Evolutionary conservation across 2,329 filamentous ascomycete species (phyloP).

Genomic region (Calonectria honghensis): DNA sequence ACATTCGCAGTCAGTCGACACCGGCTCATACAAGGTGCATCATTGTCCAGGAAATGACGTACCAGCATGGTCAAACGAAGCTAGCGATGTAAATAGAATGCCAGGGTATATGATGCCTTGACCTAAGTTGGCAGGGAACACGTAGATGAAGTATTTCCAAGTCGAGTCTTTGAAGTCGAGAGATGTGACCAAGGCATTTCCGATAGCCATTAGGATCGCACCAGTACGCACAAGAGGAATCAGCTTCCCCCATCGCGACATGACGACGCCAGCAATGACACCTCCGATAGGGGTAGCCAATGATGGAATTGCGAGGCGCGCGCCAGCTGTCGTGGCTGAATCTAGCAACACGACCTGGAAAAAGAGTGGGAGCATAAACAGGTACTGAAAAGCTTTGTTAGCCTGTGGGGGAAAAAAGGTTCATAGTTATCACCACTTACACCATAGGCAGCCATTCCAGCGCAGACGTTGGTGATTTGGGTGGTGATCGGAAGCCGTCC

Average conservation of each 20-base stretch:
- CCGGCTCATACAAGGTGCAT: too few species aligned
- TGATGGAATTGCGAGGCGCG: constrained; percentile 78
- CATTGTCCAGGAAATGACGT: constrained; percentile 46
- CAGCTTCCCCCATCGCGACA: constrained; percentile 73
- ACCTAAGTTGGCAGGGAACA: constrained; percentile 75
- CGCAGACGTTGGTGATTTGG: constrained; percentile 76
- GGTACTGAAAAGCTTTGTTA: constrained; percentile 65
- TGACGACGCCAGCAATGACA: constrained; percentile 74
- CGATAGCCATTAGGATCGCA: constrained; percentile 70
- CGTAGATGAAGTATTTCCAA: constrained; percentile 74
- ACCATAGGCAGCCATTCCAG: constrained; percentile 77
- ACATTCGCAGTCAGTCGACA: not conserved
- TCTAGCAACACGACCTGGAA: constrained; percentile 81
- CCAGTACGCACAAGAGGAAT: constrained; percentile 71
- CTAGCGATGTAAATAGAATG: constrained; percentile 77
- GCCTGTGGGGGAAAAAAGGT: not conserved
- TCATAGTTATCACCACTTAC: constrained; percentile 62
- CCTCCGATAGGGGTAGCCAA: constrained; percentile 75
- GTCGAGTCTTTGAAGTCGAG: constrained; percentile 69
- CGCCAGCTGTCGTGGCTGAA: constrained; percentile 77
- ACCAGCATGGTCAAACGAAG: constrained; percentile 78
- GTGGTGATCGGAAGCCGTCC: constrained; percentile 73
- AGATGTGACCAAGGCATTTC: constrained; percentile 71
- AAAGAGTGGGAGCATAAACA: constrained; percentile 83
- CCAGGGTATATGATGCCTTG: constrained; percentile 76